Conservation (phyloP, 2,329 filamentous ascomycete species). For the Aspergillus flavus region DNA sequence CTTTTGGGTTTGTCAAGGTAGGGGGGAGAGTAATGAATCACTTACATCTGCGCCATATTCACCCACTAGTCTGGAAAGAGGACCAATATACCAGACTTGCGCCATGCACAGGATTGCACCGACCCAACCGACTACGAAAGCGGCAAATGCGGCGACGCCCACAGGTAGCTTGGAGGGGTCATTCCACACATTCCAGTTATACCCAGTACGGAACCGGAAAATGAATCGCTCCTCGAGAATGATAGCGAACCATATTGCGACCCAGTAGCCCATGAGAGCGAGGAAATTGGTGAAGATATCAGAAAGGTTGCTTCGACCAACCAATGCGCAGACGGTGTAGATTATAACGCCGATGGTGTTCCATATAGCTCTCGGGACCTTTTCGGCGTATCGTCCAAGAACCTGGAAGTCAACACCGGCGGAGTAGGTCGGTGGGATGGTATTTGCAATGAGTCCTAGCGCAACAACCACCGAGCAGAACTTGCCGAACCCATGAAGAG, state of each 20-base stretch:
- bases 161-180: constrained; percentile 61
- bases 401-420: constrained; percentile 70
- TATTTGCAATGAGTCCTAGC: constrained; percentile 66
- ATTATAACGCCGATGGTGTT: constrained; percentile 64
- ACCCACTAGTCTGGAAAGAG: constrained; percentile 60
- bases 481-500: constrained; percentile 64
- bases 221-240: constrained; percentile 61
- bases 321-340: constrained; percentile 66
- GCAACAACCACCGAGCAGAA: constrained; percentile 68
- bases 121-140: constrained; percentile 67
- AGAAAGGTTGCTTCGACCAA: constrained; percentile 62
- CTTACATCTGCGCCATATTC: constrained; percentile 61
- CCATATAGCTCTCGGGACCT: constrained; percentile 66
- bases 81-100: constrained; percentile 70
- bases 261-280: constrained; percentile 72
- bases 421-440: constrained; percentile 66
- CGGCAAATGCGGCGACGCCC: constrained; percentile 62
- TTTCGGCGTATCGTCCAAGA: constrained; percentile 60
- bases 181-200: constrained; percentile 66
- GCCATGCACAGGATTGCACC: constrained; percentile 69
- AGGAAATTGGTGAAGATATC: constrained; percentile 71
- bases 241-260: constrained; percentile 66
- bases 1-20: not conserved
- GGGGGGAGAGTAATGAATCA: constrained; percentile 12
- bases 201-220: constrained; percentile 57